Evolutionary conservation across 31 red algal genomes (phyloP), one percentile per base, ranked within the genome.

Genomic region (Odonthalia washingtoniensis): DNA sequence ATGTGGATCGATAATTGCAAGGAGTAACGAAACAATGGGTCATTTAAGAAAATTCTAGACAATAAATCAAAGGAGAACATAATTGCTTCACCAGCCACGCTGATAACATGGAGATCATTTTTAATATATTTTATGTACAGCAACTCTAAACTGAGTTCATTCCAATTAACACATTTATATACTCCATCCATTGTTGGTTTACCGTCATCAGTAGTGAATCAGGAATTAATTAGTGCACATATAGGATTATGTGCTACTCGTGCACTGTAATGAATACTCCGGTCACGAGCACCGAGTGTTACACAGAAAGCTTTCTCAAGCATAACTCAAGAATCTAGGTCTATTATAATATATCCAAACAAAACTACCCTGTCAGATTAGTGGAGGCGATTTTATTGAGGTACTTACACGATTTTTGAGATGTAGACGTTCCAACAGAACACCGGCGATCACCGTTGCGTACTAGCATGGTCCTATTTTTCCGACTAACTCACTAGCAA

Each of bases 1-100:
- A n/a, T n/a, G n/a, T n/a, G n/a, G n/a, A n/a, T n/a, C 67, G 12
- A 72, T 28, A 32, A 72, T 30, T 69, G 77, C 33, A 67, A 45
- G 0, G 52, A 70, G 35, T 32, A 5, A 12, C 35, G 75, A 0
- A 61, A 61, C 14, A 61, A 61, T 24, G 16, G 52, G 16, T 17
- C 52, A 61, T 14, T 17, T 61, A 24, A 61, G 24, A 61, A 17
- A 24, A 24, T 61, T 14, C 52, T 61, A 61, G 52, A 61, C 24
- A 61, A 24, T 14, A 14, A 17, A 14, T 24, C 67, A 12, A 72
- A 72, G 32, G 67, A 72, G 67, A 72, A 17, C 12, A 17, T 30
- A 28, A 27, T 27, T 32, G 67, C 67, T 30, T 72, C 67, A 32
- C 12, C 67, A 12, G 30, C 21, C 12, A 72, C 67, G 21, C 17